Evolutionary conservation across 2,329 filamentous ascomycete species (phyloP), one percentile per base, ranked within the genome.

Genomic region (Sclerotinia spermophila): DNA sequence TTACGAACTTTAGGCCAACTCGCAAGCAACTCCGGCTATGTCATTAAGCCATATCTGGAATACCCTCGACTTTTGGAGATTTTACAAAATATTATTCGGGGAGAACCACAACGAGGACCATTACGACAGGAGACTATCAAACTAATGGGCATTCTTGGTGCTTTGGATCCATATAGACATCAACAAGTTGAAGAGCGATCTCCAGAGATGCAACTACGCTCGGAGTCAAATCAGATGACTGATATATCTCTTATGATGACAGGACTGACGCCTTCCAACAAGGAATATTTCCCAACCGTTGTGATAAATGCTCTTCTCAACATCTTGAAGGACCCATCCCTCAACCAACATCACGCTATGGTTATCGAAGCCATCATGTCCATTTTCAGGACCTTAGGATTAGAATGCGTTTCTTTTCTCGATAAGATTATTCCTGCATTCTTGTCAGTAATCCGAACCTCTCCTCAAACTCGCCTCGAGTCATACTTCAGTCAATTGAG

Each of bases 191-290:
- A 96, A 79, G 95, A 98, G 80, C 89, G 90, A 73, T 92, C 90
- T 2, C 93, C 94, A 0, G 95, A 97, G 78, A 87, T 91, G 74
- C 92, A 96, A 77, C 87, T 86, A 40, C 86, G 85, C 30, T 84
- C 85, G 53, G 89, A 90, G 75, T 84, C 85, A 1, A 87, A 86
- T 55, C 87, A 89, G 71, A 83, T 97, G 76, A 97, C 95, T 0
- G 96, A 99, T 80, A 96, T 99, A 60, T 96, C 94, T 5, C 86
- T 99, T 42, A 98, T 99, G 85, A 99, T 99, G 95, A 94, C 93
- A 56, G 96, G 96, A 21, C 85, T 97, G 55, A 98, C 94, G 0
- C 96, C 96, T 0, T 98, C 95, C 0, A 97, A 93, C 78, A 97
- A 99, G 78, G 96, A 99, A 77, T 99, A 99, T 81, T 99, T 97